Conservation (phyloP, 2,329 filamentous ascomycete genomes). For the Dendrostoma leiphaemia region DNA sequence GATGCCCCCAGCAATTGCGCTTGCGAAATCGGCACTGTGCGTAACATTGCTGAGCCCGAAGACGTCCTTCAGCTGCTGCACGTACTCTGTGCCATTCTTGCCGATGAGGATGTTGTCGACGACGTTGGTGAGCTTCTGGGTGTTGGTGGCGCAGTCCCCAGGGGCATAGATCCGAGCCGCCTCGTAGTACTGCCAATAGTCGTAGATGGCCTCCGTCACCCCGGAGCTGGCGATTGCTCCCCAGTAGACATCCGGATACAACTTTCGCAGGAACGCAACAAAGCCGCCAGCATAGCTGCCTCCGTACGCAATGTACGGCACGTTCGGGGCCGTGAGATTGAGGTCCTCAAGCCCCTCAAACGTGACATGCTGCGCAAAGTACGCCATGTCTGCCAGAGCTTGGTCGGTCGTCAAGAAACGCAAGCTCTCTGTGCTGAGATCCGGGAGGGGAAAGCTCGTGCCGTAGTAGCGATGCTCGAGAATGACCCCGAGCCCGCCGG, state of each 20-base stretch:
- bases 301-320: constrained; percentile 77
- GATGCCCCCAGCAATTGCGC: constrained; percentile 39
- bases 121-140: constrained; percentile 54
- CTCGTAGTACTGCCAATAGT: constrained; percentile 67
- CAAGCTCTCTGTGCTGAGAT: constrained; percentile 67
- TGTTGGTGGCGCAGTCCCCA: constrained; percentile 61
- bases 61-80: constrained; percentile 35
- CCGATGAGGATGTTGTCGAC: constrained; percentile 51
- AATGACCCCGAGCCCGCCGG: constrained; percentile 73
- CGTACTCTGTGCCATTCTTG: constrained; percentile 38
- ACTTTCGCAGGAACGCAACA: constrained; percentile 70
- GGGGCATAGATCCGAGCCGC: constrained; percentile 49
- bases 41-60: constrained; percentile 48
- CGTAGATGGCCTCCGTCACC: constrained; percentile 73
- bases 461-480: constrained; percentile 90
- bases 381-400: constrained; percentile 75
- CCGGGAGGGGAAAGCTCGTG: constrained; percentile 64
- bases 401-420: constrained; percentile 84
- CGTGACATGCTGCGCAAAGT: constrained; percentile 71
- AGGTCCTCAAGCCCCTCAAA: constrained; percentile 68
- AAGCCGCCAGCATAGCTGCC: constrained; percentile 82
- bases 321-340: constrained; percentile 62
- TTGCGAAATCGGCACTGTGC: constrained; percentile 48
- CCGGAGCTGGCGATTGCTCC: constrained; percentile 78
- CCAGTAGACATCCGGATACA: constrained; percentile 78